Base-by-base conservation (phyloP, 2,329 filamentous ascomycete species). In the Aspergillus caelatus region DNA sequence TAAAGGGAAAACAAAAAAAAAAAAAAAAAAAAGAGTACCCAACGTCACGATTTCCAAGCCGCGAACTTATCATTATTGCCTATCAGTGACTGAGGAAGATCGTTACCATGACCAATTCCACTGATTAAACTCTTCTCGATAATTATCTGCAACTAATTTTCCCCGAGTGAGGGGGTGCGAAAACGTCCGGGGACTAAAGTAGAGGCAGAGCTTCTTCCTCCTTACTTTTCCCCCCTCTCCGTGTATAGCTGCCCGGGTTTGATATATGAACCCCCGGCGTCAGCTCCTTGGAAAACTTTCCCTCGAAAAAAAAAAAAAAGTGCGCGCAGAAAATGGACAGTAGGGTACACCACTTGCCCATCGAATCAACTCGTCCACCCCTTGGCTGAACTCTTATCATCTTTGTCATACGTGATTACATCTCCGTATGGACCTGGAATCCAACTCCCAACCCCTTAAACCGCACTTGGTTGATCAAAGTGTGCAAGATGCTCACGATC, bases 401-500 rank as follows among this genome's bases (percentile, higher is more conserved):
- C 57, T 41, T n/a, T 16, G 16, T 52, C 12, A 11, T 41, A 41
- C 48, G 48, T n/a, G 48, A 52, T 26, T 11, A 52, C 32, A 30
- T 36, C 39, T 54, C 64, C 62, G 64, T 43, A 75, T 75, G 73
- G 74, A 75, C 68, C 48, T 72, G 65, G 74, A 75, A 60, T 46
- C 55, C 14, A 71, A 71, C 53, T 63, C 68, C 53, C 62, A 65
- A 36, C 64, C 68, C 53, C 58, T 71, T n/a, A 76, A 76, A 66
- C 68, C 68, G 21, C 58, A 71, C 36, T 72, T 73, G 61, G 68
- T 69, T 66, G 73, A 78, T 59, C 74, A 77, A 65, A 71, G 70
- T 67, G 70, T 74, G 12, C 75, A 79, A 64, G 79, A 81, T 78
- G 79, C 78, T 23, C 74, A 72, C 52, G 75, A 78, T 58, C 74